Percentiles rank a stretch among this genome's conserved stretches.
Conservation (phyloP, 2,329 filamentous ascomycete species). For the Botryotinia calthae region DNA sequence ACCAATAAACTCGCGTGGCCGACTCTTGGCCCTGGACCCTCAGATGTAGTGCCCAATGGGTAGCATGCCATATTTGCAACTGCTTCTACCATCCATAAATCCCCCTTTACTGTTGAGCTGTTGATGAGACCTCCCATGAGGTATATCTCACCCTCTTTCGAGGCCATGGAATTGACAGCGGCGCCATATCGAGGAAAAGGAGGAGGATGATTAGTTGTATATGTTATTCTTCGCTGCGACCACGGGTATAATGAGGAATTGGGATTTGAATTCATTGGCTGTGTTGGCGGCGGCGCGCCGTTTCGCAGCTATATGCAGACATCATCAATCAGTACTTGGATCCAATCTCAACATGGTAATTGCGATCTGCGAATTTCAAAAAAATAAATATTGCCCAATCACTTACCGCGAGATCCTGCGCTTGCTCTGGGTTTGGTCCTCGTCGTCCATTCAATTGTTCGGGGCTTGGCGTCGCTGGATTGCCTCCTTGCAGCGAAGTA, state of each 20-base stretch:
- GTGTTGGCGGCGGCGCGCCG: constrained; percentile 41
- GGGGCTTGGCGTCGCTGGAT: constrained; percentile 36
- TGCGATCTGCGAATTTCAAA: constrained; percentile 10
- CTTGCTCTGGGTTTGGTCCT: constrained; percentile 42
- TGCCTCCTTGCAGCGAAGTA: constrained; percentile 59
- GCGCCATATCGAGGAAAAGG: constrained; percentile 97
- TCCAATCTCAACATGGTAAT: not conserved
- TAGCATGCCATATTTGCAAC: constrained; percentile 86
- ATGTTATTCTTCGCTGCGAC: constrained; percentile 86
- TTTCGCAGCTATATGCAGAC: constrained; percentile 51
- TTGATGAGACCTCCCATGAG: constrained; percentile 97
- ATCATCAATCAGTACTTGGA: constrained; percentile 20
- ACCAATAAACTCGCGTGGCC: constrained; percentile 92
- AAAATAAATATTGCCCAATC: not conserved
- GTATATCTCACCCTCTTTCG: constrained; percentile 96
- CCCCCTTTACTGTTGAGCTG: constrained; percentile 91
- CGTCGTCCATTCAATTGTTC: constrained; percentile 56
- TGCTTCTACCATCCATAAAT: constrained; percentile 96
- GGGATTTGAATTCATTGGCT: constrained; percentile 46
- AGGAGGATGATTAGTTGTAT: constrained; percentile 75
- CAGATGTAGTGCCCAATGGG: constrained; percentile 84
- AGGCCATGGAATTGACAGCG: constrained; percentile 86
- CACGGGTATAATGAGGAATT: constrained; percentile 90
- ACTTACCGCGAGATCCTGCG: constrained; percentile 44
- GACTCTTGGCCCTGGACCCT: constrained; percentile 91